Conservation (phyloP, 495 filamentous ascomycete genomes). For the Oleoguttula mirabilis region DNA sequence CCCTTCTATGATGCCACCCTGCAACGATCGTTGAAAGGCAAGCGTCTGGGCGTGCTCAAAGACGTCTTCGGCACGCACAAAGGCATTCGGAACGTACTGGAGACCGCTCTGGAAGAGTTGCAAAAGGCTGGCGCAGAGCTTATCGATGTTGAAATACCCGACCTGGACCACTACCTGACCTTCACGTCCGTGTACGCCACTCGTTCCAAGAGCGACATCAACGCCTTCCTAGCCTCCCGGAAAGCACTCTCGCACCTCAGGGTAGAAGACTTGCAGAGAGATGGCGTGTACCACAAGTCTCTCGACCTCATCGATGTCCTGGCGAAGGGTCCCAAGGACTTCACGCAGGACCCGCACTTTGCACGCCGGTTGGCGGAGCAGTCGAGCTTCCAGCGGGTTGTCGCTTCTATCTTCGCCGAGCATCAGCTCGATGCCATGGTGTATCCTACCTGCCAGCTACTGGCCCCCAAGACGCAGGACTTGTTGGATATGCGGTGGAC, state of each 20-base stretch:
- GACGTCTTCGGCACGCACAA: slow-evolving; percentile 26
- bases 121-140: slow-evolving; percentile 18
- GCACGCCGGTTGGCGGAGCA: slow-evolving; percentile 2
- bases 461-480: slow-evolving; percentile 9
- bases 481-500: slow-evolving; percentile 5
- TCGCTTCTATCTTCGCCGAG: slow-evolving; percentile 1
- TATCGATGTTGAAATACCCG: slow-evolving; percentile 24
- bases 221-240: slow-evolving; percentile 26
- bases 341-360: slow-evolving; percentile 2
- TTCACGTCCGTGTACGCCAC: slow-evolving; percentile 22
- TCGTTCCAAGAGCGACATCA: slow-evolving; percentile 26
- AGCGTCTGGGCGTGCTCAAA: slow-evolving; percentile 23
- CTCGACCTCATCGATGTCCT: slow-evolving; percentile 13
- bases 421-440: slow-evolving; percentile 10
- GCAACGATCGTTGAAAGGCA: slow-evolving; percentile 12
- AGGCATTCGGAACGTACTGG: slow-evolving; percentile 23
- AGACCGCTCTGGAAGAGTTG: slow-evolving; percentile 19
- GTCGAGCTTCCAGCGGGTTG: slow-evolving; percentile 11
- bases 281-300: slow-evolving; percentile 2
- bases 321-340: slow-evolving; percentile 3
- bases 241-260: slow-evolving; percentile 14
- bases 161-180: slow-evolving; percentile 27
- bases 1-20: slow-evolving; percentile 3
- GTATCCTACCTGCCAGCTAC: slow-evolving; percentile 9
- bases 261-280: slow-evolving; percentile 7